Conservation (phyloP, 208 protist species). For the Wallacemonas rigidus region DNA sequence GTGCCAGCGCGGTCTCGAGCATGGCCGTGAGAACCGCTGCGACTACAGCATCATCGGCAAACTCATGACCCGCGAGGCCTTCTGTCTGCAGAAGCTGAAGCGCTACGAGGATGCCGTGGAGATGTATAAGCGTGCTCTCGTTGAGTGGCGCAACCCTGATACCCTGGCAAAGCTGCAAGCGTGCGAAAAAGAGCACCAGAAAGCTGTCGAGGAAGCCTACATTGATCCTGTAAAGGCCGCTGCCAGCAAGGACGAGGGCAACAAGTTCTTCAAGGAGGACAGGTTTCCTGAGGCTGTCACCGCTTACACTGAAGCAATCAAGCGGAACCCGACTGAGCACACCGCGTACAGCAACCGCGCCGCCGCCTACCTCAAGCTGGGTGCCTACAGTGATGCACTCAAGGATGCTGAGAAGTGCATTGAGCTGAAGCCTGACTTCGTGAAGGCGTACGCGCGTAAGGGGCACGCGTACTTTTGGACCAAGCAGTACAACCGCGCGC, state of each 20-base stretch:
- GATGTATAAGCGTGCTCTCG: slow-evolving; percentile 89
- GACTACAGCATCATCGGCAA: slow-evolving; percentile 94
- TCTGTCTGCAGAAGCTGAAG: slow-evolving; percentile 84
- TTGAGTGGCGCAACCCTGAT: slow-evolving; percentile 94
- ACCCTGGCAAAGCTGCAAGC: slow-evolving; percentile 86
- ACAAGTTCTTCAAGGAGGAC: slow-evolving; percentile 95
- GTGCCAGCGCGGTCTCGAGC: slow-evolving; percentile 90
- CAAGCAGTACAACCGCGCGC: slow-evolving; percentile 96
- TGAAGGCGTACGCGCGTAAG: slow-evolving; percentile 92
- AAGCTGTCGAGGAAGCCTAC: slow-evolving; percentile 92
- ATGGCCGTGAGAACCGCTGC: slow-evolving; percentile 83
- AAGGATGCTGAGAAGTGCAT: slow-evolving; percentile 97
- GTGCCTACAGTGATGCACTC: slow-evolving; percentile 92
- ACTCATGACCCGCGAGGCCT: slow-evolving; percentile 89
- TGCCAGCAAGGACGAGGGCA: slow-evolving; percentile 94
- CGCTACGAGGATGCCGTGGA: slow-evolving; percentile 87
- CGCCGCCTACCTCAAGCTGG: slow-evolving; percentile 96
- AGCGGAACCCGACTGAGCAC: slow-evolving; percentile 94
- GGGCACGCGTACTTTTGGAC: slow-evolving; percentile 92
- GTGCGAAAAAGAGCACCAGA: slow-evolving; percentile 90
- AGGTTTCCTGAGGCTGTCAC: slow-evolving; percentile 95
- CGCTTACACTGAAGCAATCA: slow-evolving; percentile 94
- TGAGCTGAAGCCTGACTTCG: slow-evolving; percentile 94
- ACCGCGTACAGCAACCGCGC: slow-evolving; percentile 96
- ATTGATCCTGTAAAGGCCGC: slow-evolving; percentile 87